Evolutionary conservation across 140 eudicot species (phyloP).

Genomic region (Cichorium intybus): DNA sequence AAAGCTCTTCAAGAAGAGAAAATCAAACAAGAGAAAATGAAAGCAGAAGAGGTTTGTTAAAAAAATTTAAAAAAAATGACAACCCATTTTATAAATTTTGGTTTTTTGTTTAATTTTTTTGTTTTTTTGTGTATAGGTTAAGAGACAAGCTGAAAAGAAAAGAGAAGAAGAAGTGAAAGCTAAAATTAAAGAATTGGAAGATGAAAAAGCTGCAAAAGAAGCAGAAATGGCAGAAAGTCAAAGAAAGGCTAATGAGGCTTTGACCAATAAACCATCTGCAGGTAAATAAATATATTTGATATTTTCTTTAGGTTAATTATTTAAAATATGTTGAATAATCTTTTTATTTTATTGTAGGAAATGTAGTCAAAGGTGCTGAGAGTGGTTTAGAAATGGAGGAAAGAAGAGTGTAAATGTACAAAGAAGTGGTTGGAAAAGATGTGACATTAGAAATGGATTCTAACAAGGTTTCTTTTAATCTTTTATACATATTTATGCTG

Average conservation of each 20-base stretch:
- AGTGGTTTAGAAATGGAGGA: constrained; percentile 85
- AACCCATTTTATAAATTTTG: neutral
- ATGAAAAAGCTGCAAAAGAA: constrained; percentile 77
- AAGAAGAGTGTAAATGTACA: constrained; percentile 53
- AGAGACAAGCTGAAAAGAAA: constrained; percentile 61
- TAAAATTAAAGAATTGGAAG: constrained; percentile 51
- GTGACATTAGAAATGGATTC: constrained; percentile 38
- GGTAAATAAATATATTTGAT: constrained; percentile 35
- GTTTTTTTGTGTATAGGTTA: constrained; percentile 45
- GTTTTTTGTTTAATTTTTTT: neutral
- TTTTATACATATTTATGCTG: constrained; percentile 3
- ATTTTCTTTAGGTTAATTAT: neutral
- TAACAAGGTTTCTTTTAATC: constrained; percentile 12
- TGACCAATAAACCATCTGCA: constrained; percentile 33
- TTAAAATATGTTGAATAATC: constrained; percentile 3
- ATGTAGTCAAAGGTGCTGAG: constrained; percentile 57
- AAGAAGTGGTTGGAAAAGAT: constrained; percentile 46
- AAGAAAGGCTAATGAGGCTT: constrained; percentile 37
- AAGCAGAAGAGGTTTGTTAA: constrained; percentile 68
- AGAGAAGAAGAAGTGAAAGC: constrained; percentile 59
- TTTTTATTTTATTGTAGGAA: constrained; percentile 43
- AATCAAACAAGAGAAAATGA: constrained; percentile 56
- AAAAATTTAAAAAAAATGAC: constrained; percentile 5
- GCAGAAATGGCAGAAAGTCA: constrained; percentile 54
- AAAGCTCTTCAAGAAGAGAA: constrained; percentile 77